A percentile compares a stretch with the other conserved stretches of the same genome.
These are phyloP conservation scores for Neoboletus magnificus DNA, from an alignment of 768 basidiomycete genomes.

Conservation along the genomic window DNA sequence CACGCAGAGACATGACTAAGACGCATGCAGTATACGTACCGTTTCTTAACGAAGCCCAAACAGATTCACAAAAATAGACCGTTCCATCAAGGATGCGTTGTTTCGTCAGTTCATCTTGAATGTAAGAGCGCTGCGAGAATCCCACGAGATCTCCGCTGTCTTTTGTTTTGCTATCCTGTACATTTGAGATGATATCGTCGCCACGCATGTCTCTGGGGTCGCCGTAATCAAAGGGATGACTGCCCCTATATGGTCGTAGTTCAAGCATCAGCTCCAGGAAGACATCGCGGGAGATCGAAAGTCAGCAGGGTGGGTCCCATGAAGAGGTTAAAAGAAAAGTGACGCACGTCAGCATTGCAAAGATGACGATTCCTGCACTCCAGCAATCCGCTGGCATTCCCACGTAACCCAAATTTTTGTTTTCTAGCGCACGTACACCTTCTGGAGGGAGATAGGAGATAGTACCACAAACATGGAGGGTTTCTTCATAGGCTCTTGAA, in stretches of 20 bases:
- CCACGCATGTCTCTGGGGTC: constrained; percentile 18
- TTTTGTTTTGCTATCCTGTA: constrained; percentile 26
- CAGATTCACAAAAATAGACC: constrained; percentile 49
- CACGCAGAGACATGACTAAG: neutral
- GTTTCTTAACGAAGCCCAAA: constrained; percentile 56
- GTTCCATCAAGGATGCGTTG: constrained; percentile 63
- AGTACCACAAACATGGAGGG: constrained; percentile 84
- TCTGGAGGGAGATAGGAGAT: constrained; percentile 85
- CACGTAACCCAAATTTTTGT: constrained; percentile 66
- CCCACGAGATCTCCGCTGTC: constrained; percentile 32
- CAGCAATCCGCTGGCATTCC: constrained; percentile 91
- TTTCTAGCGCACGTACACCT: constrained; percentile 74
- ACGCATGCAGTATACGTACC: constrained; percentile 42
- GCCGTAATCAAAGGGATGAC: constrained; percentile 75
- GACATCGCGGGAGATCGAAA: neutral
- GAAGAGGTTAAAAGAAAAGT: neutral
- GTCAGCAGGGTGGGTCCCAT: neutral
- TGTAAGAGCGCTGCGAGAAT: constrained; percentile 33
- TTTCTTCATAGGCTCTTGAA: constrained; percentile 74
- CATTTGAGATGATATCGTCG: constrained; percentile 3
- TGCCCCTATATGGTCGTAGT: constrained; percentile 46
- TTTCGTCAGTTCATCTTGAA: constrained; percentile 62
- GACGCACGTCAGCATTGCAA: constrained; percentile 79
- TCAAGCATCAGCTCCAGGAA: constrained; percentile 10
- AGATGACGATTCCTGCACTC: constrained; percentile 80